phyloP scores from a whole-genome alignment of 2,329 filamentous ascomycete genomes.

The Talaromyces amestolkiae region DNA sequence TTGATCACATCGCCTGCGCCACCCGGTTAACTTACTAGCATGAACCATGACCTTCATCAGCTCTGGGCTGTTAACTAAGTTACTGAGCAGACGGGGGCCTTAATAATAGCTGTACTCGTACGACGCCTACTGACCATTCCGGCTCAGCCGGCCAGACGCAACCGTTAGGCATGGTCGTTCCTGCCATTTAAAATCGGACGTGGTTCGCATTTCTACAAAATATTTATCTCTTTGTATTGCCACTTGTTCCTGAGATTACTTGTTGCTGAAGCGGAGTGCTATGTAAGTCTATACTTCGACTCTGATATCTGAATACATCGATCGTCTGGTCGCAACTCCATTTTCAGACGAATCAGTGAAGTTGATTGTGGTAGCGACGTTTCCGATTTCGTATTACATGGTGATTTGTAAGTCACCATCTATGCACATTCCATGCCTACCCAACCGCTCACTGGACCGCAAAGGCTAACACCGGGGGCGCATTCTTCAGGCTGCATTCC shows the following conservation, averaged over 20 bases:
- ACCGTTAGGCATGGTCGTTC: constrained; percentile 1
- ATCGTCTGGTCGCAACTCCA: neutral
- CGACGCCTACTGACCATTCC: constrained; percentile 7
- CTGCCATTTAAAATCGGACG: constrained; percentile 2
- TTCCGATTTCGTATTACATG: neutral
- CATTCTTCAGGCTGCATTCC: constrained; percentile 19
- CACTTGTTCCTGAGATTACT: neutral
- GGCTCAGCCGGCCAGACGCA: constrained; percentile 10
- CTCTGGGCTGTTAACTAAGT: neutral
- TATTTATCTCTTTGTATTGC: neutral
- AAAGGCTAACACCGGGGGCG: constrained; percentile 13
- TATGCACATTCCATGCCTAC: constrained; percentile 5
- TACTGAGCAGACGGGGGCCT: neutral
- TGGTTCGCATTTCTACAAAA: neutral
- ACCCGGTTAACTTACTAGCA: constrained; percentile 9
- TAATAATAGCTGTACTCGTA: neutral
- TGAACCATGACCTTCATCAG: neutral
- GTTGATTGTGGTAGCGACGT: neutral
- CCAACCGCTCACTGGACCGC: constrained; percentile 8
- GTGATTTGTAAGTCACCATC: constrained; percentile 6
- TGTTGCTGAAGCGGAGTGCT: neutral
- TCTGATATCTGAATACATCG: neutral
- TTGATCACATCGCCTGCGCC: constrained; percentile 16
- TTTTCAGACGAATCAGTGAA: neutral
- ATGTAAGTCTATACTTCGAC: neutral